Percentiles rank a stretch among this genome's conserved stretches.
phyloP scores from a whole-genome alignment of 148 eudicot genomes.

The Rhododendron vialii region DNA sequence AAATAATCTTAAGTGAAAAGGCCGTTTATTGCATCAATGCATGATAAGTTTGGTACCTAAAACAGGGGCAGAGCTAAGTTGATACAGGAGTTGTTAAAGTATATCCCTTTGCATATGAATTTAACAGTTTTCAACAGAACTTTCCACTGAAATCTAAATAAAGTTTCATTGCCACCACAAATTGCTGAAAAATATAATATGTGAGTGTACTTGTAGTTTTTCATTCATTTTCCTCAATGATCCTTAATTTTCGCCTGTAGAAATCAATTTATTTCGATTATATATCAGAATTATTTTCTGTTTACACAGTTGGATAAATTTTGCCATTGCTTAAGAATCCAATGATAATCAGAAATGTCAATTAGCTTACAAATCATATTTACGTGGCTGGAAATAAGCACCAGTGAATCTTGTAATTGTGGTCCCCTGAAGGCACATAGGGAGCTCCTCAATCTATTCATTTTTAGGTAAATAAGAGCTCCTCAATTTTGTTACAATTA shows the following conservation, averaged over 20 bases:
- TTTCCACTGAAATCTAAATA: neutral
- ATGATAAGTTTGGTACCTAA: neutral
- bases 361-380: neutral
- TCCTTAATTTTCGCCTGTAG: neutral
- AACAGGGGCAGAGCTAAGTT: neutral
- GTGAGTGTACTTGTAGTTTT: neutral
- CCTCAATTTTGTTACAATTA: neutral
- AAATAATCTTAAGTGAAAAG: neutral
- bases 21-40: neutral
- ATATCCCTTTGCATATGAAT: neutral
- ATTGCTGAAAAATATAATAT: neutral
- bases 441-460: neutral
- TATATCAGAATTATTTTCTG: neutral
- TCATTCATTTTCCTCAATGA: neutral
- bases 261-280: neutral
- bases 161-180: neutral
- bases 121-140: neutral
- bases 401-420: neutral
- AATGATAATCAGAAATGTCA: neutral
- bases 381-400: neutral
- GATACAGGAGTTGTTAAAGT: neutral
- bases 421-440: neutral
- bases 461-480: neutral
- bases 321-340: neutral
- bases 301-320: neutral